Base-by-base conservation (phyloP, 179 eudicot genomes). In the Sideroxylon spinosum region DNA sequence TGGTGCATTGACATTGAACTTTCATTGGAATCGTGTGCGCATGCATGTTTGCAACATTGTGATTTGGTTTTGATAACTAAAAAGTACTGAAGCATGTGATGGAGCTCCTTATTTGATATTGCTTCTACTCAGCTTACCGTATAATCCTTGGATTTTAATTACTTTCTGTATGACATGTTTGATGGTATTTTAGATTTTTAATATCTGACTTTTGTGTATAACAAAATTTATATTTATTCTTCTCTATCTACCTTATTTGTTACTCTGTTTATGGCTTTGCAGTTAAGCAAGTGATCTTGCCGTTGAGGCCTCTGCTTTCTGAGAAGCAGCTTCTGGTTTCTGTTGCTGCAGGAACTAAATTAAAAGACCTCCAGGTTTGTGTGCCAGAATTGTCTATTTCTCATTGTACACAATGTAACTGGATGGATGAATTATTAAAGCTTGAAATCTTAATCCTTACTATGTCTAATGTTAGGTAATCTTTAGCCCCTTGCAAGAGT, bases 281-380 rank as follows among this genome's bases (percentile, higher is more conserved):
- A 95, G 98, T 88, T 76, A 96, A 90, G 76, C 91, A 86, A 68
- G 99, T 86, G 68, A 86, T 91, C 56, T 50, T 84, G 76, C 85
- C 90, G 85, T 81, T 96, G 87, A 88, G 74, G 75, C 95, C 97
- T 29, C 67, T 83, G 65, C 91, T 96, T 80, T 88, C 97, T 8
- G 84, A 92, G 78, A 90, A 92, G 83, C 85, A 86, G 83, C 91
- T 96, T 74, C 81, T 96, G 73, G 98, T 94, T 56, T 96, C 98
- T 0, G 95, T 96, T 85, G 99, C 84, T 86, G 98, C 97, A 48
- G 97, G 99, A 73, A 88, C 91, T 65, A 89, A 94, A 82, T 78
- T 96, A 79, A 87, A 90, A 78, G 98, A 94, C 79, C 84, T 96
- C 68, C 93, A 96, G 97, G 99, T 95, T 81, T 68, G 82, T 63